Evolutionary conservation across 1,284 basidiomycete species (phyloP).

Genomic region (Irpex sp.): DNA sequence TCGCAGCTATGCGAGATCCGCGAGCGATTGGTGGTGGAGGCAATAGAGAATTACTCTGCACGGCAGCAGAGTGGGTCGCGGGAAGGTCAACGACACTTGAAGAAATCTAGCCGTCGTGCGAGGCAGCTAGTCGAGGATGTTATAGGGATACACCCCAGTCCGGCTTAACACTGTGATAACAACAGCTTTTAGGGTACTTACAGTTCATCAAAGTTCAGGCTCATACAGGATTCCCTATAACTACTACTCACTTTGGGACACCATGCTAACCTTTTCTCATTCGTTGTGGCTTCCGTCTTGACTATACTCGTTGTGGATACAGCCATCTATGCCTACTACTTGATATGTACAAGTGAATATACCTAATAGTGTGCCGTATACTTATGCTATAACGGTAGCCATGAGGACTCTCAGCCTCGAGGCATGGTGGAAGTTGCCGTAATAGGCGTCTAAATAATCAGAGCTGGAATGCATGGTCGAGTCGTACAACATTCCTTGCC

Average conservation of each 20-base stretch:
- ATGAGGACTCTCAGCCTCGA: not conserved
- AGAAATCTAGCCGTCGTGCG: not conserved
- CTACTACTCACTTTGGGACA: no score
- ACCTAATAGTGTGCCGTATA: no score
- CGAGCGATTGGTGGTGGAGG: slow-evolving; percentile 8
- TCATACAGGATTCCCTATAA: no score
- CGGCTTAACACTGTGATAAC: not conserved
- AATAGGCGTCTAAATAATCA: not conserved
- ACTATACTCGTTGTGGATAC: no score
- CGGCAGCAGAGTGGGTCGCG: not conserved
- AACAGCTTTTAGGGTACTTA: not conserved
- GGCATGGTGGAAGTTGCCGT: not conserved
- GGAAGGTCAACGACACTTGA: not conserved
- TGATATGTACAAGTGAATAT: no score
- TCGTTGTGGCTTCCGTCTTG: no score
- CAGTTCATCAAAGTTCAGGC: not conserved
- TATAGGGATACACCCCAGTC: not conserved
- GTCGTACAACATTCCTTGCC: not conserved
- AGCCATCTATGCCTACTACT: no score
- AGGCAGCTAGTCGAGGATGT: not conserved
- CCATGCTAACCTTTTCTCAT: no score
- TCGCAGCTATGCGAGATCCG: slow-evolving; percentile 5
- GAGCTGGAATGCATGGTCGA: not conserved
- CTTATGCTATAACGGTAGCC: not conserved
- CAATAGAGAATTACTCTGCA: not conserved